Evolutionary conservation across 768 basidiomycete genomes (phyloP), one percentile per base, ranked within the genome.

Genomic region (Serendipita indica): DNA sequence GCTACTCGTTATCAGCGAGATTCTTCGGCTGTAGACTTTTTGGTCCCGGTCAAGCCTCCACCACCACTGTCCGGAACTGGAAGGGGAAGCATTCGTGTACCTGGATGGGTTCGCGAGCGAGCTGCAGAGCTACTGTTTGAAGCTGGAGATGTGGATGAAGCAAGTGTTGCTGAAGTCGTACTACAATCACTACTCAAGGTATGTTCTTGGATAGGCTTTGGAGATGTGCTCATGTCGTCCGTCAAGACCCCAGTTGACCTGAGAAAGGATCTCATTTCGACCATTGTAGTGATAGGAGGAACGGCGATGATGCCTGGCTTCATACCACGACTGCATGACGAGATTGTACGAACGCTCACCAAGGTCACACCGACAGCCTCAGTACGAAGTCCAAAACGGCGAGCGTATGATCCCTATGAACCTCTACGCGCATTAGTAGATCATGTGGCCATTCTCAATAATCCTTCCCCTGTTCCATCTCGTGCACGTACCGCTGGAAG

Each of bases 71-170:
- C 74, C 12, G 84, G 85, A 0, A 84, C 84, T 1, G 88, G 87
- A 2, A 72, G 77, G 5, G 90, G 87, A 0, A 89, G 84, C 0
- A 69, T 96, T 45, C 74, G 88, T 43, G 79, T 98, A 41, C 94
- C 94, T 1, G 94, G 94, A 2, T 99, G 96, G 96, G 77, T 99
- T 37, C 72, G 94, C 39, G 94, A 98, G 68, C 77, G 93, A 13
- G 86, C 86, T 0, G 82, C 92, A 1, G 96, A 98, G 69, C 77
- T 94, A 3, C 72, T 97, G 7, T 97, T 96, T 62, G 88, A 89
- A 66, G 83, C 84, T 0, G 89, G 88, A 3, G 89, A 92, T 64
- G 82, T 89, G 7, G 91, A 94, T 64, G 87, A 91, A 69, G 78
- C 77, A 61, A 90, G 86, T 61, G 72, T 93, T 4, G 86, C 89